Evolutionary conservation across 2,329 filamentous ascomycete species (phyloP).

Genomic region (Aspergillus arachidicola): DNA sequence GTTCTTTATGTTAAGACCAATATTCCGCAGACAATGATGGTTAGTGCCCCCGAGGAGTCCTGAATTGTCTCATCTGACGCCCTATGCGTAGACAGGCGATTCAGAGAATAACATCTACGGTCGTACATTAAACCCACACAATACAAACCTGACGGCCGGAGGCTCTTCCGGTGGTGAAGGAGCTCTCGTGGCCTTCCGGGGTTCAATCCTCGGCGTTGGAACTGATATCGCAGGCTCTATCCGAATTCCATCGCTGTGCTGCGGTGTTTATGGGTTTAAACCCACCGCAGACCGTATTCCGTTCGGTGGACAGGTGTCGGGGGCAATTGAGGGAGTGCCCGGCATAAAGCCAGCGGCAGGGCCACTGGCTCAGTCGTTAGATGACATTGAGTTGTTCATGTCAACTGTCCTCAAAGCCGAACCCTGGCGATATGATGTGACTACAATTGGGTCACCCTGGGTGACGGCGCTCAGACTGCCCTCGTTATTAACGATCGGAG

Average conservation of each 20-base stretch:
- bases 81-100: conserved; percentile 24
- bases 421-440: conserved; percentile 51
- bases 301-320: conserved; percentile 28
- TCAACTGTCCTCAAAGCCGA: conserved; percentile 41
- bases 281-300: conserved; percentile 36
- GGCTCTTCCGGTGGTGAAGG: conserved; percentile 40
- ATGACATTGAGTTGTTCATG: conserved; percentile 36
- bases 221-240: conserved; percentile 42
- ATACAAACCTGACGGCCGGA: conserved; percentile 29
- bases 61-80: background rate
- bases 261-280: conserved; percentile 40
- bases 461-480: conserved; percentile 22
- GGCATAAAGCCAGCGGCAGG: conserved; percentile 17
- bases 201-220: conserved; percentile 38
- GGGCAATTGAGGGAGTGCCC: conserved; percentile 10
- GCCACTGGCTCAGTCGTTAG: conserved; percentile 14
- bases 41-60: conserved; percentile 4
- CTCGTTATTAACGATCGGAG: conserved; percentile 48
- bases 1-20: conserved; percentile 39
- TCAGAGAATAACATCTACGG: conserved; percentile 34
- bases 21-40: conserved; percentile 37
- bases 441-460: conserved; percentile 52
- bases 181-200: conserved; percentile 38
- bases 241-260: conserved; percentile 40
- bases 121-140: conserved; percentile 33